Conservation (phyloP, 2,329 filamentous ascomycete genomes). For the Penicillium sp. region DNA sequence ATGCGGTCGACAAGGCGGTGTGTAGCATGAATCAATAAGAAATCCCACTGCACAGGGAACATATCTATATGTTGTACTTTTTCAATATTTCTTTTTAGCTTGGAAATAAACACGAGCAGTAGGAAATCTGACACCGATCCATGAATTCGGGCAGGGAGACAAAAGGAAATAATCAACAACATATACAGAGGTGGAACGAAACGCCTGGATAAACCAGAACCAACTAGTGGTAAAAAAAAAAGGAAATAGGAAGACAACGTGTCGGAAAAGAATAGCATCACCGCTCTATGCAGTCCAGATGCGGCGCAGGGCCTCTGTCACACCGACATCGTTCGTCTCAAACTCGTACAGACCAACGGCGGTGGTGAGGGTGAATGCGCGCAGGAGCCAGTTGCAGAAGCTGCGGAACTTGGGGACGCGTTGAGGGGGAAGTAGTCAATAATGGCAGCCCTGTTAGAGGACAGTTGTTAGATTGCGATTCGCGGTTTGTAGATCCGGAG, state of each 20-base stretch:
- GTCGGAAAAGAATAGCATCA: slow-evolving; percentile 10
- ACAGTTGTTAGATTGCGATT: slow-evolving; percentile 14
- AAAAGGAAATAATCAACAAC: slow-evolving; percentile 25
- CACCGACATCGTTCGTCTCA: slow-evolving; percentile 95
- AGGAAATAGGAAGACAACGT: slow-evolving; percentile 24
- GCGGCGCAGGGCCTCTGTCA: slow-evolving; percentile 84
- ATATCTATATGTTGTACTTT: neutral
- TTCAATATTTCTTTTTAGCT: slow-evolving; percentile 19
- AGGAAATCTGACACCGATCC: slow-evolving; percentile 16
- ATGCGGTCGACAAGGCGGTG: neutral
- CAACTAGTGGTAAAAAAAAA: slow-evolving; percentile 17
- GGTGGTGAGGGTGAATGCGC: slow-evolving; percentile 73
- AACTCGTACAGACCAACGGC: slow-evolving; percentile 95
- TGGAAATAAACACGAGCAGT: slow-evolving; percentile 15
- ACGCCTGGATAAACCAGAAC: slow-evolving; percentile 31
- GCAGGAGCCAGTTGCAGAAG: slow-evolving; percentile 73
- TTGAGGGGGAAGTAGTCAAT: slow-evolving; percentile 80
- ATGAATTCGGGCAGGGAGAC: slow-evolving; percentile 19
- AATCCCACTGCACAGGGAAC: slow-evolving; percentile 1
- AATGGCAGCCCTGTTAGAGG: slow-evolving; percentile 60
- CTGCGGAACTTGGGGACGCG: slow-evolving; percentile 67
- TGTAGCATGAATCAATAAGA: neutral
- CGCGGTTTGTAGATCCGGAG: neutral
- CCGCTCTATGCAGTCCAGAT: slow-evolving; percentile 72
- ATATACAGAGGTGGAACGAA: slow-evolving; percentile 39